Percentiles rank a stretch among this genome's conserved stretches.
These are phyloP conservation scores for Zygnema cylindricum DNA, from an alignment of 139 green algal genomes.

Conservation along the genomic window DNA sequence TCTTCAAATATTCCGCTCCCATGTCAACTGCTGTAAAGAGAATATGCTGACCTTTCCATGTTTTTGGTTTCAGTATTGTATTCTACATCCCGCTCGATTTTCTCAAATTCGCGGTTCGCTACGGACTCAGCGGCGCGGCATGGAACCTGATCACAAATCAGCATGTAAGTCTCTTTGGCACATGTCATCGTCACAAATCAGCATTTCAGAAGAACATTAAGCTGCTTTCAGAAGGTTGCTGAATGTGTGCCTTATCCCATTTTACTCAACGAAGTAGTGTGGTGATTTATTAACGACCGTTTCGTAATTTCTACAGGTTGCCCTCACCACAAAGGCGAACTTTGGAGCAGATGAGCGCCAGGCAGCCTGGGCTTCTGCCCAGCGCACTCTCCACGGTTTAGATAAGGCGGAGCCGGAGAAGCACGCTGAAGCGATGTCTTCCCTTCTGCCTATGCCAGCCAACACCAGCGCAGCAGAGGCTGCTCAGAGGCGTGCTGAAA, in stretches of 20 bases:
- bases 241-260: no score
- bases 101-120: constrained; percentile 56
- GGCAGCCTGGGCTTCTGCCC: constrained; percentile 40
- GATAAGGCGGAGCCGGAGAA: not conserved
- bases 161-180: not conserved
- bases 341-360: constrained; percentile 46
- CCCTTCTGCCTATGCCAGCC: not conserved
- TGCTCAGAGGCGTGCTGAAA: constrained; percentile 30
- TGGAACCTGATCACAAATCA: constrained; percentile 40
- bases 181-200: no score
- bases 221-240: no score
- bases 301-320: not conserved
- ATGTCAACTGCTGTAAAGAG: no score
- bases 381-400: constrained; percentile 49
- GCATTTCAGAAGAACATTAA: no score
- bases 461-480: not conserved
- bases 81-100: constrained; percentile 57
- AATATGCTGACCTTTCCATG: no score
- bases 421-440: not conserved
- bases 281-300: no score
- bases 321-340: constrained; percentile 41
- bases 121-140: constrained; percentile 31
- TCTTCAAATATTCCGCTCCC: no score
- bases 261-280: no score
- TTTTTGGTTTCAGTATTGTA: constrained; percentile 27